phyloP scores from a whole-genome alignment of 1,139 yeast genomes.

The Taphrina communis region DNA sequence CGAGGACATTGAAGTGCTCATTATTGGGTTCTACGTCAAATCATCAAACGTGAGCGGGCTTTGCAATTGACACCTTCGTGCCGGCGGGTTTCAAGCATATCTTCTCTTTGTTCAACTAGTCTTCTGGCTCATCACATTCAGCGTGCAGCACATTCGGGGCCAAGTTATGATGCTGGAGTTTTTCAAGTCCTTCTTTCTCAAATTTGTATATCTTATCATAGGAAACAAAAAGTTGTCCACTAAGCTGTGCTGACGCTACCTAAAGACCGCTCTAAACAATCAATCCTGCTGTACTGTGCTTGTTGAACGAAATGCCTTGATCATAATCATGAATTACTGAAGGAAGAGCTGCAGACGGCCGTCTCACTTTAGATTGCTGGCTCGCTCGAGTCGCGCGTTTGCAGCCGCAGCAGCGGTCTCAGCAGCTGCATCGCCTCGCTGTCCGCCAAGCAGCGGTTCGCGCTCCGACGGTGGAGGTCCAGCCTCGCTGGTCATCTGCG shows the following conservation, averaged over 20 bases:
- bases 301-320: no score
- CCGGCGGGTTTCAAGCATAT: no score
- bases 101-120: no score
- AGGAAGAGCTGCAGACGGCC: no score
- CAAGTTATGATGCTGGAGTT: no score
- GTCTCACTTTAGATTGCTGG: slow-evolving; percentile 24
- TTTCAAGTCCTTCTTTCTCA: no score
- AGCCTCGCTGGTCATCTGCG: background rate
- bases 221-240: background rate
- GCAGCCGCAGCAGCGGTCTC: background rate
- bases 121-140: background rate
- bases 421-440: background rate
- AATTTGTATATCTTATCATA: background rate
- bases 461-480: slow-evolving; percentile 12
- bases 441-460: background rate
- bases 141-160: background rate
- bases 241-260: background rate
- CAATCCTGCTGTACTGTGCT: no score
- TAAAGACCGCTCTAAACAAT: background rate
- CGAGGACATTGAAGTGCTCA: no score
- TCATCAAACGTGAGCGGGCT: no score
- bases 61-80: no score
- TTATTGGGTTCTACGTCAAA: no score
- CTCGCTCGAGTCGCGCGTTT: slow-evolving; percentile 12
- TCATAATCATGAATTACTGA: no score